These are phyloP conservation scores for Lentinula aciculospora DNA, from an alignment of 768 basidiomycete species.

Conservation along the genomic window DNA sequence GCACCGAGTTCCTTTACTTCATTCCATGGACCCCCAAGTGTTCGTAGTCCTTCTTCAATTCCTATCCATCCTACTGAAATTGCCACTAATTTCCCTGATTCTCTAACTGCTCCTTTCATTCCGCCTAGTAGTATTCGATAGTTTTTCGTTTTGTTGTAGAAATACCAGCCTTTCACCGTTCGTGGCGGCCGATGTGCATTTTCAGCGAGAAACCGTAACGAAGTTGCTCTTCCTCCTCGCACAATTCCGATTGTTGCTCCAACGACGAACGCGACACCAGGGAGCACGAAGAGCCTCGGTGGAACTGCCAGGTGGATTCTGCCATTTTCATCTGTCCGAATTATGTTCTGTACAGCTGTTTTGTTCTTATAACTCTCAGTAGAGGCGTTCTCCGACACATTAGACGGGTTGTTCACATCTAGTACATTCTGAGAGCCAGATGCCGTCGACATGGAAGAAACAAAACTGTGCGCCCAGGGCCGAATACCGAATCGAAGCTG, in stretches of 20 bases:
- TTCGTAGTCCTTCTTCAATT: constrained; percentile 3
- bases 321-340: not conserved
- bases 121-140: constrained; percentile 76
- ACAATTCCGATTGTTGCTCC: constrained; percentile 70
- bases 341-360: not conserved
- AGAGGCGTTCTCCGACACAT: not conserved
- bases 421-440: not conserved
- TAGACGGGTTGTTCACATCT: not conserved
- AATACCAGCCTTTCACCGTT: constrained; percentile 90
- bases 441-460: not conserved
- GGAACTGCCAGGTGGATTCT: constrained; percentile 32
- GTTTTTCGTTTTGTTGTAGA: constrained; percentile 95
- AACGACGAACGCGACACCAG: constrained; percentile 50
- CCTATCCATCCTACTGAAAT: constrained; percentile 6
- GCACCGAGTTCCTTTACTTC: constrained; percentile 6
- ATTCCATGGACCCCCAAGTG: not conserved
- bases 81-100: constrained; percentile 41
- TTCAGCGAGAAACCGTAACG: constrained; percentile 83
- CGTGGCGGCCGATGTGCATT: constrained; percentile 84
- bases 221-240: constrained; percentile 65
- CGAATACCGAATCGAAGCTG: too few relatives aligned
- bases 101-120: constrained; percentile 57
- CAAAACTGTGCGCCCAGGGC: not conserved
- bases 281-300: constrained; percentile 56
- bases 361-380: not conserved